Percentiles rank a stretch among this genome's conserved stretches.
Conservation (phyloP, 495 filamentous ascomycete genomes). For the Penicillium herquei region DNA sequence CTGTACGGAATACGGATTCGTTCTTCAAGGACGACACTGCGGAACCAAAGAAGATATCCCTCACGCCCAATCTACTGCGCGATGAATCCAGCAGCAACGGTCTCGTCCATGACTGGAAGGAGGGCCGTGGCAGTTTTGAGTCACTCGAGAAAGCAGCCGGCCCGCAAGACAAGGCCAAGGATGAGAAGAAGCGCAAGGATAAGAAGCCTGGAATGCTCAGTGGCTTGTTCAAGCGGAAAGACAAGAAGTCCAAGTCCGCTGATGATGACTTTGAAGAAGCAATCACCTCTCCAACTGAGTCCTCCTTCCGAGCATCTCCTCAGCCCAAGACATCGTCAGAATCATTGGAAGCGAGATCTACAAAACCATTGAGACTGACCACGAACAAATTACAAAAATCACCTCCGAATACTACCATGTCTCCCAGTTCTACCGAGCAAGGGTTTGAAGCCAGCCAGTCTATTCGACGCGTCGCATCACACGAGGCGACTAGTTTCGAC, state of each 20-base stretch:
- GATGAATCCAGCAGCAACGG: constrained; percentile 60
- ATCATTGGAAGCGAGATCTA: constrained; percentile 31
- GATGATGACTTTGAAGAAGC: constrained; percentile 65
- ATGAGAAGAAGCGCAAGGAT: constrained; percentile 86
- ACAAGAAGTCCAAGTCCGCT: constrained; percentile 72
- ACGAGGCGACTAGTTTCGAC: constrained; percentile 26
- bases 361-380: constrained; percentile 73
- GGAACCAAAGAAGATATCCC: constrained; percentile 94
- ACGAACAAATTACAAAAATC: constrained; percentile 26
- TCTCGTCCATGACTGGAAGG: constrained; percentile 58
- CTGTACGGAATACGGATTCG: constrained; percentile 83
- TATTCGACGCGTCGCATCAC: constrained; percentile 42
- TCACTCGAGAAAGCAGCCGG: constrained; percentile 50
- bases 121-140: constrained; percentile 54
- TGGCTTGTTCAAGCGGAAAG: constrained; percentile 92
- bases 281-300: constrained; percentile 61
- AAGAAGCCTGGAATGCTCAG: constrained; percentile 91
- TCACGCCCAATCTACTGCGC: constrained; percentile 91
- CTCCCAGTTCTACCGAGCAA: constrained; percentile 38
- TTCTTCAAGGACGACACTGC: constrained; percentile 96
- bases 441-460: constrained; percentile 24
- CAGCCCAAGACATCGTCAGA: constrained; percentile 54
- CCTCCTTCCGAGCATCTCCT: constrained; percentile 47
- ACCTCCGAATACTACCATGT: constrained; percentile 36
- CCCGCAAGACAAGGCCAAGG: constrained; percentile 57